These are phyloP conservation scores for Grammothele lineata DNA, from an alignment of 768 basidiomycete genomes.

Conservation along the genomic window DNA sequence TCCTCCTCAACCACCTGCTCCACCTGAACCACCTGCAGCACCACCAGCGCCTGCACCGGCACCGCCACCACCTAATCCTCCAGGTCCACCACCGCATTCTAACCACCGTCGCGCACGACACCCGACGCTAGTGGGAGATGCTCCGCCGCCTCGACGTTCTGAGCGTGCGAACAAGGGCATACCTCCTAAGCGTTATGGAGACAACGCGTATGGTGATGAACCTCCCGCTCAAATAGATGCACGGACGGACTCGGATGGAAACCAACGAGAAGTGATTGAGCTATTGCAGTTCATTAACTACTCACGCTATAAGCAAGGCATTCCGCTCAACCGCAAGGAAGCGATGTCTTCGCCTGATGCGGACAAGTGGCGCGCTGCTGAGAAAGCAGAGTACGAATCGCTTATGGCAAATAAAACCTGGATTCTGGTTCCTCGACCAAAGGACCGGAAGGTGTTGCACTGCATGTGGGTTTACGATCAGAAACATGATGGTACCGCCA, in stretches of 20 bases:
- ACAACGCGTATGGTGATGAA: no score
- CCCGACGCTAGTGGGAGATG: no score
- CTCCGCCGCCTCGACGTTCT: no score
- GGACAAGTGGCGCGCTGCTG: neutral
- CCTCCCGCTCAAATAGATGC: no score
- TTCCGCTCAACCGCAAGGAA: neutral
- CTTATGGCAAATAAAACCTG: slow-evolving; percentile 5
- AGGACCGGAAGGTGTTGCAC: slow-evolving; percentile 1
- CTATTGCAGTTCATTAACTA: neutral
- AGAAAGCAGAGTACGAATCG: slow-evolving; percentile 1
- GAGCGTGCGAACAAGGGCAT: no score
- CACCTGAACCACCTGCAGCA: no score
- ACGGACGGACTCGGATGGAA: neutral
- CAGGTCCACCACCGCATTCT: no score
- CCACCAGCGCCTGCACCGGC: neutral
- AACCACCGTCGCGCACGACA: no score
- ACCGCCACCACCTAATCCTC: neutral
- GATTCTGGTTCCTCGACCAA: neutral
- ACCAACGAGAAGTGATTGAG: neutral
- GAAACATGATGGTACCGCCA: no score
- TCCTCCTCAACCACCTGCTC: no score
- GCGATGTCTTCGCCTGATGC: slow-evolving; percentile 1
- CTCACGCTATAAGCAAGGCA: neutral
- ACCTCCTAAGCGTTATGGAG: no score
- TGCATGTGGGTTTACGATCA: neutral